These are phyloP conservation scores for Coemansia sp. DNA, from an alignment of 192 early-diverging fungal species.

Conservation along the genomic window DNA sequence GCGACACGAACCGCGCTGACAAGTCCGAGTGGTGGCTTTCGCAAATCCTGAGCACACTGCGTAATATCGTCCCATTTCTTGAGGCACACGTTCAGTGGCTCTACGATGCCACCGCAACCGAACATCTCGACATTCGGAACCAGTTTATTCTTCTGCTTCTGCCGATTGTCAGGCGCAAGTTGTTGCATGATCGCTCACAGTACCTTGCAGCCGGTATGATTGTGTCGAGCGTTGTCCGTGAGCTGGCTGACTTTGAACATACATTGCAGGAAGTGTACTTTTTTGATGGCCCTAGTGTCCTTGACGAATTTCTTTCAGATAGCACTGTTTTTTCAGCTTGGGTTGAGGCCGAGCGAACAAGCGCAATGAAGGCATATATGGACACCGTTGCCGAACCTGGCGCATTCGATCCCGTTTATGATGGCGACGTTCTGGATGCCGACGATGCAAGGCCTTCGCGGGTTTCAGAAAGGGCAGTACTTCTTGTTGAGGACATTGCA, in stretches of 20 bases:
- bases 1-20: slow-evolving; percentile 70
- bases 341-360: slow-evolving; percentile 65
- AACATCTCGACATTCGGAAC: slow-evolving; percentile 59
- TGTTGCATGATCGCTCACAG: slow-evolving; percentile 51
- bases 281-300: slow-evolving; percentile 35
- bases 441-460: slow-evolving; percentile 60
- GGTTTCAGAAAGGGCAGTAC: slow-evolving; percentile 58
- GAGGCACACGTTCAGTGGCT: slow-evolving; percentile 62
- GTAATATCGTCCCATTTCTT: slow-evolving; percentile 63
- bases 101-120: slow-evolving; percentile 48
- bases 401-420: slow-evolving; percentile 61
- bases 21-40: slow-evolving; percentile 82
- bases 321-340: slow-evolving; percentile 61
- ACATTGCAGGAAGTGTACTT: slow-evolving; percentile 62
- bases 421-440: slow-evolving; percentile 50
- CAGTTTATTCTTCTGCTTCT: slow-evolving; percentile 63
- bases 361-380: slow-evolving; percentile 59
- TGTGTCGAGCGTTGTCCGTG: slow-evolving; percentile 65
- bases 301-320: slow-evolving; percentile 58
- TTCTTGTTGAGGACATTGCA: slow-evolving; percentile 62
- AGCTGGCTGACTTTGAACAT: slow-evolving; percentile 66
- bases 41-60: slow-evolving; percentile 58
- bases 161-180: slow-evolving; percentile 56
- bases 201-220: slow-evolving; percentile 58
- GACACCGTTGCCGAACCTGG: slow-evolving; percentile 58